phyloP scores from a whole-genome alignment of 2,329 filamentous ascomycete species.

The Colletotrichum liaoningense region DNA sequence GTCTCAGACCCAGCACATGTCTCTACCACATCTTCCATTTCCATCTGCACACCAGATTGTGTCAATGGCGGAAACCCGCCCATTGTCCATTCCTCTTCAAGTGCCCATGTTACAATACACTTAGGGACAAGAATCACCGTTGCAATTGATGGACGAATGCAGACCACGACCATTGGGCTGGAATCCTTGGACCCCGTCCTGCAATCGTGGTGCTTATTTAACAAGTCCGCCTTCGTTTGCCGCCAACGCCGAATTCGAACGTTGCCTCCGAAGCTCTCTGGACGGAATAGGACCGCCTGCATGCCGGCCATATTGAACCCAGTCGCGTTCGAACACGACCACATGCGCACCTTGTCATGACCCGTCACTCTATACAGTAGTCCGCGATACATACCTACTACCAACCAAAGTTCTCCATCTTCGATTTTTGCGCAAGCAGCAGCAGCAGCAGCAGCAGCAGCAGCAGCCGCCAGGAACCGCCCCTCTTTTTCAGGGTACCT shows the following conservation, averaged over 20 bases:
- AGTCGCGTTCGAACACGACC: slow-evolving; percentile 35
- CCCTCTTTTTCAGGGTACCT: neutral
- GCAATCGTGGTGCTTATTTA: neutral
- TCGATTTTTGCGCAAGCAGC: neutral
- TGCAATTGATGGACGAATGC: slow-evolving; percentile 7
- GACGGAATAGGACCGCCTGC: slow-evolving; percentile 25
- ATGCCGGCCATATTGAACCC: slow-evolving; percentile 38
- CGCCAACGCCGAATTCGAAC: slow-evolving; percentile 3
- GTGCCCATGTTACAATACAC: too few species aligned
- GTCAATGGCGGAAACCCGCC: neutral
- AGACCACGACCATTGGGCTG: slow-evolving; percentile 29
- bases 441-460: neutral
- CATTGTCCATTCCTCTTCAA: neutral
- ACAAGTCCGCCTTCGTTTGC: slow-evolving; percentile 29
- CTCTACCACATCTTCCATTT: neutral
- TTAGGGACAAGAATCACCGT: neutral
- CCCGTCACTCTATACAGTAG: neutral
- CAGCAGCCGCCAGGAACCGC: slow-evolving; percentile 1
- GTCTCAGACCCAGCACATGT: neutral
- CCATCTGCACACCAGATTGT: neutral
- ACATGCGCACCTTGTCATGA: slow-evolving; percentile 27
- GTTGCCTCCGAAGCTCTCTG: slow-evolving; percentile 6
- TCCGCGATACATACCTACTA: slow-evolving; percentile 9
- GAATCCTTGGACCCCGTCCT: slow-evolving; percentile 14
- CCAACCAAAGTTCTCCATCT: neutral